A percentile compares a stretch with the other conserved stretches of the same genome.
phyloP scores from a whole-genome alignment of 768 basidiomycete genomes.

The Strobilomyces confusus region DNA sequence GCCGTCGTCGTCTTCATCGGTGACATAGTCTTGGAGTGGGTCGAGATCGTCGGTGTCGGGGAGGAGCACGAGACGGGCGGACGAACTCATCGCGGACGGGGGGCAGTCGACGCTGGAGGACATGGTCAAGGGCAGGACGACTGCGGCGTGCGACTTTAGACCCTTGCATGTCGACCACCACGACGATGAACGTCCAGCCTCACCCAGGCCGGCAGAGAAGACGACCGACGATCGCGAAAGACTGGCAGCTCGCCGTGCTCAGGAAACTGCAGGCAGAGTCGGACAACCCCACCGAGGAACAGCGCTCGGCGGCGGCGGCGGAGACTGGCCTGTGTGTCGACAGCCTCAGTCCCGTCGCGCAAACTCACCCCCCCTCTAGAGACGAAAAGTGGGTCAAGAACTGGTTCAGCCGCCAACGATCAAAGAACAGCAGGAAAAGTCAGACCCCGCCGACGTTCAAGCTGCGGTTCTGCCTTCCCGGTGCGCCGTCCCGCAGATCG shows the following conservation, averaged over 20 bases:
- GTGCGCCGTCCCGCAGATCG: neutral
- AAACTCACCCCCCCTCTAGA: slow-evolving; percentile 13
- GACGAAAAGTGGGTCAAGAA: slow-evolving; percentile 28
- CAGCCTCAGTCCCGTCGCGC: neutral
- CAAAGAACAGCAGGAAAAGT: slow-evolving; percentile 10
- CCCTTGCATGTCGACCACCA: slow-evolving; percentile 1
- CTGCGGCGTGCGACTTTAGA: slow-evolving; percentile 19
- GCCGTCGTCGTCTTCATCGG: slow-evolving; percentile 40
- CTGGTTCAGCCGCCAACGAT: slow-evolving; percentile 30
- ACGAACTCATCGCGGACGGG: slow-evolving; percentile 21
- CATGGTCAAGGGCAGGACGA: slow-evolving; percentile 7
- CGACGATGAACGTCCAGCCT: neutral
- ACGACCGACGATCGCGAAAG: slow-evolving; percentile 17
- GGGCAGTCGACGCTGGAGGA: slow-evolving; percentile 14
- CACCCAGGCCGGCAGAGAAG: slow-evolving; percentile 2
- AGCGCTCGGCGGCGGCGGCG: slow-evolving; percentile 17
- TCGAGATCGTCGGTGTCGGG: slow-evolving; percentile 47
- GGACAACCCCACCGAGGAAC: slow-evolving; percentile 20
- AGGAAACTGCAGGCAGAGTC: slow-evolving; percentile 22
- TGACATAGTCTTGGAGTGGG: slow-evolving; percentile 32
- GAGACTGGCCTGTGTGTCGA: slow-evolving; percentile 32
- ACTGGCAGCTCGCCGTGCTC: slow-evolving; percentile 30
- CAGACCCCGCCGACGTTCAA: slow-evolving; percentile 14
- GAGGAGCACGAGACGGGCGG: slow-evolving; percentile 61
- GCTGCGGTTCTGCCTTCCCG: slow-evolving; percentile 2